Base-by-base conservation (phyloP, 148 eudicot genomes). In the Amaranthus cruentus region DNA sequence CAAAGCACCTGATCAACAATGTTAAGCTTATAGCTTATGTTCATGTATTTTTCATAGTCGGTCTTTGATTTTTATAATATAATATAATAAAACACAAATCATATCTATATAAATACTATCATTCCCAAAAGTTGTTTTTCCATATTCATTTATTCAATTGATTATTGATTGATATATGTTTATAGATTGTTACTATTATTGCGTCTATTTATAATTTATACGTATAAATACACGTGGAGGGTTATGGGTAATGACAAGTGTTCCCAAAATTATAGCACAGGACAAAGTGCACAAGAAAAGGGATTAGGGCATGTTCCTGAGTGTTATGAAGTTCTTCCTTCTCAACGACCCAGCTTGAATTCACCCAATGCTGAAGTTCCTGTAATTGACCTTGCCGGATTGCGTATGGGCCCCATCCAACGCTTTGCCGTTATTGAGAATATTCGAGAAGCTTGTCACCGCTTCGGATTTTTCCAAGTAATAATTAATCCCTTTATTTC, bases 381-480 rank as follows among this genome's bases (percentile, higher is more conserved):
- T 6, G 46, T 79, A 12, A 70, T 89, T 61, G 86, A 89, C 74
- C 65, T 87, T 51, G 73, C 80, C 9, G 84, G 80, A 13, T 43
- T 88, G n/a, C 50, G 38, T 8, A 43, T 54, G 59, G 75, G 76
- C 7, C 83, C 81, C 6, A 4, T 42, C 0, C 69, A 71, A 47
- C 82, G 88, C 13, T 48, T 76, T 4, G 47, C 18, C 53, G 71
- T 82, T 48, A 58, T 89, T 65, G 12, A 78, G 9, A 71, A 75
- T 6, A 84, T 89, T 57, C 43, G 81, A 38, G 51, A 74, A 67
- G 91, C 90, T 54, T 85, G 89, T 75, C 68, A 65, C 47, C 74
- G 58, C 43, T 42, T 73, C 64, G 94, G 94, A 15, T 84, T 81
- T 78, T 89, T 87, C 74, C 93, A 85, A 68, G 89, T 85, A 76